phyloP scores from a whole-genome alignment of 2,329 filamentous ascomycete genomes.

The Aspergillus chevalieri region DNA sequence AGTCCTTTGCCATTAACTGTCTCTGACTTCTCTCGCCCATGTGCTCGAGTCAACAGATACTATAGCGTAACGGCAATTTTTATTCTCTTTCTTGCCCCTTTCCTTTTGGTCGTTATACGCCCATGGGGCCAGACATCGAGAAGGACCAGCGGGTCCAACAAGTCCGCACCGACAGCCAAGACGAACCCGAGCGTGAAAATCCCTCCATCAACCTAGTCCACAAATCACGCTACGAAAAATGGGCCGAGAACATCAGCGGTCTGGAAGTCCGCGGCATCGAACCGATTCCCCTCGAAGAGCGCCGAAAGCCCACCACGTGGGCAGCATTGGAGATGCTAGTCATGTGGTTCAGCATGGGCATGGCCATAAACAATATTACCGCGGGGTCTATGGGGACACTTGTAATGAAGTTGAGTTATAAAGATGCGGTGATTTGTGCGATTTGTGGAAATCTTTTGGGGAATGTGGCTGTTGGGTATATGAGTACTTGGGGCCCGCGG shows the following conservation, averaged over 20 bases:
- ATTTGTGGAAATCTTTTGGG: slow-evolving; percentile 34
- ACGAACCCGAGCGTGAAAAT: slow-evolving; percentile 9
- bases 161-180: slow-evolving; percentile 8
- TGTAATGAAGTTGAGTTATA: slow-evolving; percentile 34
- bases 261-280: slow-evolving; percentile 14
- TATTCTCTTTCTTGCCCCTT: background rate
- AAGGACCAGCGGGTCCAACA: slow-evolving; percentile 12
- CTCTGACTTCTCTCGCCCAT: background rate
- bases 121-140: slow-evolving; percentile 15
- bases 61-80: background rate
- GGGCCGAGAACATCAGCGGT: slow-evolving; percentile 7
- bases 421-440: slow-evolving; percentile 34
- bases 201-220: slow-evolving; percentile 4
- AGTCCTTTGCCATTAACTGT: background rate
- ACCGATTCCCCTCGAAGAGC: slow-evolving; percentile 14
- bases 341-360: slow-evolving; percentile 3
- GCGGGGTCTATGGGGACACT: slow-evolving; percentile 38
- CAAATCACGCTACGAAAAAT: slow-evolving; percentile 6
- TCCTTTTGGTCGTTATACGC: background rate
- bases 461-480: slow-evolving; percentile 32
- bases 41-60: background rate
- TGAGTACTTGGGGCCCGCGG: slow-evolving; percentile 36
- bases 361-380: slow-evolving; percentile 32
- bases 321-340: slow-evolving; percentile 19
- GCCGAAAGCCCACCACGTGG: slow-evolving; percentile 14